A percentile compares a stretch with the other conserved stretches of the same genome.
Evolutionary conservation across 176 grass and related monocot species (phyloP).

Genomic region (Alloteropsis semialata): DNA sequence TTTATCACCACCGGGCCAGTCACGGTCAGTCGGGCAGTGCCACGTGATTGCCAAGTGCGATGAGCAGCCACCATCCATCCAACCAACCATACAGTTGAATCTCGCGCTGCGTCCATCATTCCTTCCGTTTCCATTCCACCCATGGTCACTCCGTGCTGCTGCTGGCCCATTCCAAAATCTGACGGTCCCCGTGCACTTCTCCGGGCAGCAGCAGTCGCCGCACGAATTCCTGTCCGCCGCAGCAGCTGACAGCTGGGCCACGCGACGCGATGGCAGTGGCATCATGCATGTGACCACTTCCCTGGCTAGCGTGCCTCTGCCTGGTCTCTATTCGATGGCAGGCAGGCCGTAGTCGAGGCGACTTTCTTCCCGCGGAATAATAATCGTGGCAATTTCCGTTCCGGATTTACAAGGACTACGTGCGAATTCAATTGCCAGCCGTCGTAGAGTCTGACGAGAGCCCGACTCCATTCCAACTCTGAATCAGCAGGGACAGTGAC

Average conservation of each 20-base stretch:
- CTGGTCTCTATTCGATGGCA: too few relatives aligned
- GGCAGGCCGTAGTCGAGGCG: too few relatives aligned
- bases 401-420: too few relatives aligned
- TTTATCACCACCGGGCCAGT: neutral
- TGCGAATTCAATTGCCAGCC: too few relatives aligned
- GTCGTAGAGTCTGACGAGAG: neutral
- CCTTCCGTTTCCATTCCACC: neutral
- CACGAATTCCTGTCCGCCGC: conserved; percentile 9
- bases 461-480: neutral
- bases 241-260: too few relatives aligned
- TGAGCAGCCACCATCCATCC: neutral
- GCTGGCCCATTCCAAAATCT: conserved; percentile 1
- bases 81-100: neutral
- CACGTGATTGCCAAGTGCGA: neutral
- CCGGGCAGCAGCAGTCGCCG: neutral
- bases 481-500: conserved; percentile 28
- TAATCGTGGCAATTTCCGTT: too few relatives aligned
- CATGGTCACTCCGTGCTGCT: neutral
- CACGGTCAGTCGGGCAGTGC: neutral
- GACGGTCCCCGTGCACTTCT: neutral
- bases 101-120: neutral
- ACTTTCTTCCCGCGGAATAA: too few relatives aligned
- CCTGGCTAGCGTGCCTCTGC: too few relatives aligned
- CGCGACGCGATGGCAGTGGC: too few relatives aligned
- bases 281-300: neutral